Percentiles rank a stretch among this genome's conserved stretches.
Conservation (phyloP, 2,329 filamentous ascomycete species). For the Colletotrichum cordylinicola region DNA sequence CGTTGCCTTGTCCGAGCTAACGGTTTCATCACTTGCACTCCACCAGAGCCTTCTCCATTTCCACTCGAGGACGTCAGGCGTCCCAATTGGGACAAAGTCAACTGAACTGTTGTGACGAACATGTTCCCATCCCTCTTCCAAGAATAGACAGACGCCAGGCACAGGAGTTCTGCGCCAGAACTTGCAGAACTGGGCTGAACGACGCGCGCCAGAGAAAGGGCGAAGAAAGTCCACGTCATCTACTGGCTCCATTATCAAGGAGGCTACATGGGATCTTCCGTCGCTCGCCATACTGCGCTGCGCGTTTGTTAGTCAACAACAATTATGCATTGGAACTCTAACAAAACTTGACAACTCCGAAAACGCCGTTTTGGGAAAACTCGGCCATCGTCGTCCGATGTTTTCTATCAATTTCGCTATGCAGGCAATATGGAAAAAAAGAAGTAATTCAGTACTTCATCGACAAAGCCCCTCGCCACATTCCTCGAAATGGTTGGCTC, state of each 20-base stretch:
- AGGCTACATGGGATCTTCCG: background rate
- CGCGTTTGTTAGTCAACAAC: background rate
- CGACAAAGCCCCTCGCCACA: background rate
- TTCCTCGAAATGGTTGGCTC: background rate
- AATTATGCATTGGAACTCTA: background rate
- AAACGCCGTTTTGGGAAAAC: background rate
- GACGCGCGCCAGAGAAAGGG: background rate
- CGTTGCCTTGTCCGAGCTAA: constrained; percentile 8
- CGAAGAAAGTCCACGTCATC: constrained; percentile 2
- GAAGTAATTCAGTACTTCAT: background rate
- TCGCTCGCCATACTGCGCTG: background rate
- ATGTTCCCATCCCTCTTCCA: background rate
- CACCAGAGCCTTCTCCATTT: background rate
- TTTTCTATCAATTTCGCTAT: background rate
- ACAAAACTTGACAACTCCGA: background rate
- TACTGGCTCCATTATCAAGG: background rate
- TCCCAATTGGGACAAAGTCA: background rate
- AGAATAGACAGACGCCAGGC: background rate
- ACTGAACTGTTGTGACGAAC: constrained; percentile 2
- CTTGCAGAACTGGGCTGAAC: background rate
- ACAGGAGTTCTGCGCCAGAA: background rate
- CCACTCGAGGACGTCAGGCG: background rate
- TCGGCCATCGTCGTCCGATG: constrained; percentile 2
- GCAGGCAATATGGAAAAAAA: background rate
- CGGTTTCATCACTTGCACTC: constrained; percentile 3